Evolutionary conservation across 768 basidiomycete species (phyloP).

Genomic region (Mycena belliarum): DNA sequence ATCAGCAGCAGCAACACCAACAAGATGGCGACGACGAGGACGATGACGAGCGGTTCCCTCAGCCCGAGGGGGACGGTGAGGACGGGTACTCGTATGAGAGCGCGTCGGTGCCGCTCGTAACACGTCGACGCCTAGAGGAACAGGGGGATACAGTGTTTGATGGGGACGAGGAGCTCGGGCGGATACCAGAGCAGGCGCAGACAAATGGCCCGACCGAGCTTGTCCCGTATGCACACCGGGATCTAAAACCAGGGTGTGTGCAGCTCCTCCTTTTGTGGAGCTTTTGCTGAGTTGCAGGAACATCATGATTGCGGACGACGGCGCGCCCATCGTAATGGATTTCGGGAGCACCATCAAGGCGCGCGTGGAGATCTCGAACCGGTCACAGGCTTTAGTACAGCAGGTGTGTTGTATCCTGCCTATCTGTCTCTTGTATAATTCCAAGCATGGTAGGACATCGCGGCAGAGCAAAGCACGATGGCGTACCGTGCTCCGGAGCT

Average conservation of each 20-base stretch:
- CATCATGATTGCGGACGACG: constrained; percentile 95
- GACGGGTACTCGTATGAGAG: constrained; percentile 73
- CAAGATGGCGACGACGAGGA: constrained; percentile 52
- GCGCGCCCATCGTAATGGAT: constrained; percentile 94
- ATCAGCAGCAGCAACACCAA: constrained; percentile 10
- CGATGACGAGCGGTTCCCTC: constrained; percentile 71
- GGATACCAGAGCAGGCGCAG: constrained; percentile 41
- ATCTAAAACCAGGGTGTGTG: constrained; percentile 92
- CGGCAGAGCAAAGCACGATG: constrained; percentile 98
- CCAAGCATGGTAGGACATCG: constrained; percentile 67
- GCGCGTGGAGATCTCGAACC: constrained; percentile 74
- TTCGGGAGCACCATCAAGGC: constrained; percentile 93
- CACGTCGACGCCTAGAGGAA: constrained; percentile 49
- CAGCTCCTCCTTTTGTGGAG: background rate
- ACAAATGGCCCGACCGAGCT: constrained; percentile 47
- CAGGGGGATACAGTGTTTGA: constrained; percentile 73
- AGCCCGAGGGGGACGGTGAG: constrained; percentile 73
- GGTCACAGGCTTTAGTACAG: constrained; percentile 85
- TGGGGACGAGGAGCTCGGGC: constrained; percentile 70
- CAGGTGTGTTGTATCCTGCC: constrained; percentile 69
- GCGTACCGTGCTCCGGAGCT: constrained; percentile 96
- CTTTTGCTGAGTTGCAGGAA: constrained; percentile 56
- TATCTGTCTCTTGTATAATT: background rate
- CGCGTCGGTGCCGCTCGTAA: constrained; percentile 59
- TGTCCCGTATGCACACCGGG: constrained; percentile 93